Evolutionary conservation across 305 asterid genomes (phyloP).

Genomic region (Striga hermonthica): DNA sequence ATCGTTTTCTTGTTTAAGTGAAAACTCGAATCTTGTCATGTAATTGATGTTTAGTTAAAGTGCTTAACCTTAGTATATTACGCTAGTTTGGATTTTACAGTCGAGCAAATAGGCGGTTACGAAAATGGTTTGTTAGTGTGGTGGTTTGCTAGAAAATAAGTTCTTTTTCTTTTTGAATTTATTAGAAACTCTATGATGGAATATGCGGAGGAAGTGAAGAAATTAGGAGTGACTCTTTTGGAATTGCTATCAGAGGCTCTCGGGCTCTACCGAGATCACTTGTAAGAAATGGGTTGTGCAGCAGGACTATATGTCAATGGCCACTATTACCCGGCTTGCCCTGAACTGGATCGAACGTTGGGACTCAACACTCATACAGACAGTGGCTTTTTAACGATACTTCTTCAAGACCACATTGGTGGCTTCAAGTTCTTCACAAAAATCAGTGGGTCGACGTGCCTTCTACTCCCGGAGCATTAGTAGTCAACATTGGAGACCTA

Average conservation of each 20-base stretch:
- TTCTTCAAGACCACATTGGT: conserved; percentile 49
- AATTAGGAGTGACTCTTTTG: conserved; percentile 30
- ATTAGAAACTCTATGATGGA: conserved; percentile 38
- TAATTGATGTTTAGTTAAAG: too few species aligned
- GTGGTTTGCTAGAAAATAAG: too few species aligned
- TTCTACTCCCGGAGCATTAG: conserved; percentile 36
- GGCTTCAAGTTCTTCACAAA: conserved; percentile 50
- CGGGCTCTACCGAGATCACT: conserved; percentile 35
- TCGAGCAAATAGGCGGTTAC: too few species aligned
- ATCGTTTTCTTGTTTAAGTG: too few species aligned
- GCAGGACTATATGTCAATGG: conserved; percentile 30
- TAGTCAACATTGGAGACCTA: conserved; percentile 53
- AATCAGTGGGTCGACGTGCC: conserved; percentile 48
- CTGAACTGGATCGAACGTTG: conserved; percentile 47
- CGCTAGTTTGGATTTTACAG: too few species aligned
- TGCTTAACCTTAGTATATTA: too few species aligned
- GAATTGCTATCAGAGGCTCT: conserved; percentile 47
- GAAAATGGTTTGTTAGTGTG: too few species aligned
- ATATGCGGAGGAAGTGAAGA: conserved; percentile 32
- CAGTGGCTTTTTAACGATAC: conserved; percentile 37
- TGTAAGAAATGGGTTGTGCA: conserved; percentile 41
- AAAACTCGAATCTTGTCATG: too few species aligned
- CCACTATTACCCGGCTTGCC: conserved; percentile 56
- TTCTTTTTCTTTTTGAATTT: too few species aligned
- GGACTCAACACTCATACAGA: conserved; percentile 52